A percentile compares a stretch with the other conserved stretches of the same genome.
These are phyloP conservation scores for Scheffersomyces amazonensis DNA, from an alignment of 805 yeast genomes.

Conservation along the genomic window DNA sequence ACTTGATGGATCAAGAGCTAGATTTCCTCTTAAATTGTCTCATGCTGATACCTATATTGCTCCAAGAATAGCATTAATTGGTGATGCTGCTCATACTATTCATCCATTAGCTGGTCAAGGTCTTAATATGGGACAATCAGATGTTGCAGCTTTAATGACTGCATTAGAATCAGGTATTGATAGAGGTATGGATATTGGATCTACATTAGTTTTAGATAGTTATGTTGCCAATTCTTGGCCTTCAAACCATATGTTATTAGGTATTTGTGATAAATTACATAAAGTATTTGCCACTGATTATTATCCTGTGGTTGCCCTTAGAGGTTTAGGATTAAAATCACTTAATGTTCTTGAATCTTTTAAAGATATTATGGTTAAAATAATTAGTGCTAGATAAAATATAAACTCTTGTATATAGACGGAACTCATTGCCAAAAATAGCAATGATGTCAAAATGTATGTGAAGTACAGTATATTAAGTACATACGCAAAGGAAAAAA, in stretches of 20 bases:
- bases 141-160: slow-evolving; percentile 66
- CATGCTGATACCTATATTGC: slow-evolving; percentile 89
- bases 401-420: background rate
- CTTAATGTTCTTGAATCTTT: slow-evolving; percentile 62
- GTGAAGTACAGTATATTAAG: too few species aligned
- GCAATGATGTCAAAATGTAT: too few species aligned
- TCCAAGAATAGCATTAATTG: slow-evolving; percentile 87
- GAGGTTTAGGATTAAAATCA: slow-evolving; percentile 73
- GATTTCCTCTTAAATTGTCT: slow-evolving; percentile 82
- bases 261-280: slow-evolving; percentile 88
- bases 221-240: slow-evolving; percentile 84
- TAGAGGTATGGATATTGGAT: slow-evolving; percentile 88
- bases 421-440: too few species aligned
- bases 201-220: slow-evolving; percentile 75
- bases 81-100: slow-evolving; percentile 96
- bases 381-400: slow-evolving; percentile 20
- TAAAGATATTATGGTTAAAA: slow-evolving; percentile 65
- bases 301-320: slow-evolving; percentile 67
- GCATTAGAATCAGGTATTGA: slow-evolving; percentile 68
- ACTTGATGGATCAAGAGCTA: slow-evolving; percentile 66
- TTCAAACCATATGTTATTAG: slow-evolving; percentile 73
- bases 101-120: slow-evolving; percentile 99
- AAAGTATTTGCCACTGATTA: slow-evolving; percentile 76
- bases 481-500: too few species aligned
- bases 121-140: slow-evolving; percentile 94